phyloP scores from a whole-genome alignment of 768 basidiomycete genomes.

The Clitopilus passeckerianus region DNA sequence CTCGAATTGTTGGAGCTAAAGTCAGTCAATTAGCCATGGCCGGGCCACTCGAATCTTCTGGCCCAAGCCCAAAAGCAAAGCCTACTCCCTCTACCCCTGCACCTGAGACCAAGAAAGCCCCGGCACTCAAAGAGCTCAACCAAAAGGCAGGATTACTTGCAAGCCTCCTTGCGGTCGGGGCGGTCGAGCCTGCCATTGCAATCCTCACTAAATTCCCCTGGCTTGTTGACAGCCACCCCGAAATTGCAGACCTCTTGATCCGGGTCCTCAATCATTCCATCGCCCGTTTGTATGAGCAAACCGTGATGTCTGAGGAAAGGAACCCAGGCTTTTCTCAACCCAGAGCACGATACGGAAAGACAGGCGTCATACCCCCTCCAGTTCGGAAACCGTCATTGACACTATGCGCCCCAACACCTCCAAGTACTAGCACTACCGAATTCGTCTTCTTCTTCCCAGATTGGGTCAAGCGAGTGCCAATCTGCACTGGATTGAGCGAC shows the following conservation, averaged over 20 bases:
- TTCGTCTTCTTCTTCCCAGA: constrained; percentile 91
- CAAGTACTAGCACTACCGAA: constrained; percentile 64
- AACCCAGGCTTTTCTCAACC: constrained; percentile 60
- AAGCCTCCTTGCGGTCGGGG: constrained; percentile 85
- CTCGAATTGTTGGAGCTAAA: constrained; percentile 65
- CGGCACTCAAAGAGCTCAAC: constrained; percentile 44
- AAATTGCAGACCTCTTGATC: constrained; percentile 83
- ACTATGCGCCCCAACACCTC: constrained; percentile 74
- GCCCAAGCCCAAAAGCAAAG: constrained; percentile 29
- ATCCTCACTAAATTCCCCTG: constrained; percentile 83
- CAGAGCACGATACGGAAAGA: constrained; percentile 57
- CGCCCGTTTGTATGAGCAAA: constrained; percentile 56
- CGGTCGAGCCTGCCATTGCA: constrained; percentile 69
- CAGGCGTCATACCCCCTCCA: constrained; percentile 46
- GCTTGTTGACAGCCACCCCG: constrained; percentile 75
- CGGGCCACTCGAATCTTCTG: constrained; percentile 63
- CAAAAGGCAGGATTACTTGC: constrained; percentile 78
- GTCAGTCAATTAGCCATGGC: constrained; percentile 81
- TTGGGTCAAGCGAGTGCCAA: constrained; percentile 70
- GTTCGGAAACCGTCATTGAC: constrained; percentile 67
- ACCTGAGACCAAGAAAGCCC: constrained; percentile 27
- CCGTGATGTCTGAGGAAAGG: constrained; percentile 50
- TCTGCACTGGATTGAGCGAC: constrained; percentile 62
- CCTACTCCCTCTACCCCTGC: constrained; percentile 18
- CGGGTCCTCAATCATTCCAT: constrained; percentile 71